Percentiles rank a stretch among this genome's conserved stretches.
phyloP scores from a whole-genome alignment of 1,139 yeast species.

The Yamadazyma oceani region DNA sequence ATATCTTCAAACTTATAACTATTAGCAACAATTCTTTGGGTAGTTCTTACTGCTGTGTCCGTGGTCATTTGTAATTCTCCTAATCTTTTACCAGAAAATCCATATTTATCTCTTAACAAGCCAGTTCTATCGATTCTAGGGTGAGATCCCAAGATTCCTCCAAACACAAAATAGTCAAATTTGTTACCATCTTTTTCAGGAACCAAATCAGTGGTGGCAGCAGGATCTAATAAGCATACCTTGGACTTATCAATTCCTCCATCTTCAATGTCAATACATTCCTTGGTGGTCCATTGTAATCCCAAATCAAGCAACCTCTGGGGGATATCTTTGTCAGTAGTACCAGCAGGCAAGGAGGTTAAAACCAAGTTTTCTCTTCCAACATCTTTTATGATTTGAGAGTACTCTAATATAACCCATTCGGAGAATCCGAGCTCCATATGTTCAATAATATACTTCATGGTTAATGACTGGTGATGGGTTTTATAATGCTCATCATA shows the following conservation, averaged over 20 bases:
- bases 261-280: constrained; percentile 51
- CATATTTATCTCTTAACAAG: constrained; percentile 75
- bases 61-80: constrained; percentile 95
- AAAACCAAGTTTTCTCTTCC: constrained; percentile 74
- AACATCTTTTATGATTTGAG: constrained; percentile 77
- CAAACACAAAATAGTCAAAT: constrained; percentile 89
- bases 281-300: constrained; percentile 78
- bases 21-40: constrained; percentile 69
- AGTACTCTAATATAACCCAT: constrained; percentile 90
- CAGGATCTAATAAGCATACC: constrained; percentile 86
- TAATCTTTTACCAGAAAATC: constrained; percentile 79
- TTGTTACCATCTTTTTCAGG: constrained; percentile 65
- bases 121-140: constrained; percentile 97
- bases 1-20: constrained; percentile 64
- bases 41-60: constrained; percentile 92
- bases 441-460: constrained; percentile 94
- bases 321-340: constrained; percentile 69
- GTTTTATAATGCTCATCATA: neutral
- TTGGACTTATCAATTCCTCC: constrained; percentile 47
- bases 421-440: constrained; percentile 97
- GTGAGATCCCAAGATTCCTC: constrained; percentile 95
- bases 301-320: constrained; percentile 57
- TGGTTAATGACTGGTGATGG: constrained; percentile 2
- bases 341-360: constrained; percentile 70
- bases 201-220: constrained; percentile 69